Percentiles rank a stretch among this genome's conserved stretches.
Evolutionary conservation across 2,329 filamentous ascomycete species (phyloP).

Genomic region (Pyrenophora seminiperda): DNA sequence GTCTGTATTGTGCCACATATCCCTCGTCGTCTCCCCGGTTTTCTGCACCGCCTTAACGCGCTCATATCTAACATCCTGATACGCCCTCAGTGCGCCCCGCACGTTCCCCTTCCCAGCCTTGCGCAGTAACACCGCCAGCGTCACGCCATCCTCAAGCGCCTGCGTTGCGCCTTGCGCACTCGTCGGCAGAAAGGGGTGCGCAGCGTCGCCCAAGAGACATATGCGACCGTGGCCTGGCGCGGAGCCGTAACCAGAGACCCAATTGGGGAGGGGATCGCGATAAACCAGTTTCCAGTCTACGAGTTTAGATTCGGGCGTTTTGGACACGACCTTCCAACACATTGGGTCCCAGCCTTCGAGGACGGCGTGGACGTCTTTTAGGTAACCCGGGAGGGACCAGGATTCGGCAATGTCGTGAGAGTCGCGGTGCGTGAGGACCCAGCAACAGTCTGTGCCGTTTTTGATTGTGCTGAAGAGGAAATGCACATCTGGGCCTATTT

Average conservation of each 20-base stretch:
- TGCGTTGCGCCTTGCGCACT: constrained; percentile 61
- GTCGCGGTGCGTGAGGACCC: constrained; percentile 46
- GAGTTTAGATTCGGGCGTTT: constrained; percentile 45
- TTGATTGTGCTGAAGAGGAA: constrained; percentile 47
- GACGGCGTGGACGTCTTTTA: constrained; percentile 41
- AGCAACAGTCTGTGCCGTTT: constrained; percentile 45
- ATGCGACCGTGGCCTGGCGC: constrained; percentile 49
- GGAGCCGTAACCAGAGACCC: constrained; percentile 56
- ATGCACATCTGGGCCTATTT: constrained; percentile 44
- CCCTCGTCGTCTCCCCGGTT: constrained; percentile 42
- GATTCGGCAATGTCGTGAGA: constrained; percentile 45
- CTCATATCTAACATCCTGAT: constrained; percentile 45
- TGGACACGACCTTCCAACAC: constrained; percentile 43
- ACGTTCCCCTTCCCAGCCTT: constrained; percentile 41
- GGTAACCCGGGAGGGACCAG: constrained; percentile 44
- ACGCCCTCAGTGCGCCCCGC: constrained; percentile 33
- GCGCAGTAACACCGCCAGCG: constrained; percentile 33
- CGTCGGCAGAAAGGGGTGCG: constrained; percentile 61
- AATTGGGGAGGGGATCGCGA: constrained; percentile 58
- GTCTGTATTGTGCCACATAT: constrained; percentile 45
- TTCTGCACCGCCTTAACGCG: constrained; percentile 43
- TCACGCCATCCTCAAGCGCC: constrained; percentile 57
- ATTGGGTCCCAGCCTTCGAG: constrained; percentile 44
- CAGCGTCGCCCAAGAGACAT: constrained; percentile 59
- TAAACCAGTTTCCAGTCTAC: constrained; percentile 63